Conservation (phyloP, 345 rosid species). For the Toxicodendron radicans region DNA sequence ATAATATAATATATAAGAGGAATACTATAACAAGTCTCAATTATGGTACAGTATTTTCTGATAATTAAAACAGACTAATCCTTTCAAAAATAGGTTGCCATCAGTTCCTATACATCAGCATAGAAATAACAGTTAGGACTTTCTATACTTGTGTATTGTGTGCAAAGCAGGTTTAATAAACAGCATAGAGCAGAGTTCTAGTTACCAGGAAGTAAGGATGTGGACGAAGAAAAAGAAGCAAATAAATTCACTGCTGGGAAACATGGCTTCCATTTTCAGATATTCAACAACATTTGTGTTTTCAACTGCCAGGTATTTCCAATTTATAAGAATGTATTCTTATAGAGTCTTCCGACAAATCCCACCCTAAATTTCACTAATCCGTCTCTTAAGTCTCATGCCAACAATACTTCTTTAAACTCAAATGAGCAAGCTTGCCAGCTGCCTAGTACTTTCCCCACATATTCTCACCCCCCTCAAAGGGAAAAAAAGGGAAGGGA, state of each 20-base stretch:
- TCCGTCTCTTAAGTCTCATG: neutral
- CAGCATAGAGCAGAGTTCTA: neutral
- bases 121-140: neutral
- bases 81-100: neutral
- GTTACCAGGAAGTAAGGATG: neutral
- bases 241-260: neutral
- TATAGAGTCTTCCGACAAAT: neutral
- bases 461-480: neutral
- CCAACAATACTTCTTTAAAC: neutral
- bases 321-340: neutral
- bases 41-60: neutral
- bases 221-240: neutral
- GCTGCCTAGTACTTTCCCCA: neutral
- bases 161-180: neutral
- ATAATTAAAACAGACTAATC: neutral
- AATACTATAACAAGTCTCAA: neutral
- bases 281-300: neutral
- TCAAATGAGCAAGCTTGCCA: neutral
- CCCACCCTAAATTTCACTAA: neutral
- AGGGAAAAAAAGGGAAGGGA: too few relatives aligned
- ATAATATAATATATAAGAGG: neutral
- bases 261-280: neutral
- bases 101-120: neutral
- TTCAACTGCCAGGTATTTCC: neutral
- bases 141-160: neutral